Percentiles rank a stretch among this genome's conserved stretches.
Evolutionary conservation across 176 grass and related monocot species (phyloP).

Genomic region (Ensete glaucum): DNA sequence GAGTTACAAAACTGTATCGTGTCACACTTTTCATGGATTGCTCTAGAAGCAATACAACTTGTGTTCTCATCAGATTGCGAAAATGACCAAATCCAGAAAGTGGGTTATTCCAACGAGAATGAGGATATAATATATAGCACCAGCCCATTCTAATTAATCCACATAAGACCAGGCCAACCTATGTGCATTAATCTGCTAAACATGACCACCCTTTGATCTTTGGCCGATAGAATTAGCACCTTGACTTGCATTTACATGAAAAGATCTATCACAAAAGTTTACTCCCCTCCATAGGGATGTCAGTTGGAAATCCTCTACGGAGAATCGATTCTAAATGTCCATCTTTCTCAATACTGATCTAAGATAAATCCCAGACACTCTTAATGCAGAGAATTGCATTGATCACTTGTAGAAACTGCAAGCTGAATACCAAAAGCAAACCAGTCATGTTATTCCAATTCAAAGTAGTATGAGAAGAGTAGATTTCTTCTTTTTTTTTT

Average conservation of each 20-base stretch:
- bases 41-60: background rate
- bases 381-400: background rate
- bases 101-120: background rate
- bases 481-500: no score
- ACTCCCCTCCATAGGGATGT: no score
- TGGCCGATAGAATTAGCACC: no score
- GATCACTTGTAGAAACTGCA: background rate
- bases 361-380: background rate
- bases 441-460: no score
- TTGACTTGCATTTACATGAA: no score
- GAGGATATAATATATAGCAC: background rate
- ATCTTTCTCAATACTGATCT: background rate
- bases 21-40: conserved; percentile 1
- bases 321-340: background rate
- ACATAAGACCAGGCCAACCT: background rate
- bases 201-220: background rate
- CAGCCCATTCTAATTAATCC: background rate
- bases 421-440: background rate
- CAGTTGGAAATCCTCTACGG: background rate
- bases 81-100: background rate
- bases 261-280: no score
- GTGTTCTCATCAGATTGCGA: background rate
- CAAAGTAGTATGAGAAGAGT: no score
- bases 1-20: background rate
- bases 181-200: background rate